Base-by-base conservation (phyloP, 2,329 filamentous ascomycete species). In the Didymella pomorum region DNA sequence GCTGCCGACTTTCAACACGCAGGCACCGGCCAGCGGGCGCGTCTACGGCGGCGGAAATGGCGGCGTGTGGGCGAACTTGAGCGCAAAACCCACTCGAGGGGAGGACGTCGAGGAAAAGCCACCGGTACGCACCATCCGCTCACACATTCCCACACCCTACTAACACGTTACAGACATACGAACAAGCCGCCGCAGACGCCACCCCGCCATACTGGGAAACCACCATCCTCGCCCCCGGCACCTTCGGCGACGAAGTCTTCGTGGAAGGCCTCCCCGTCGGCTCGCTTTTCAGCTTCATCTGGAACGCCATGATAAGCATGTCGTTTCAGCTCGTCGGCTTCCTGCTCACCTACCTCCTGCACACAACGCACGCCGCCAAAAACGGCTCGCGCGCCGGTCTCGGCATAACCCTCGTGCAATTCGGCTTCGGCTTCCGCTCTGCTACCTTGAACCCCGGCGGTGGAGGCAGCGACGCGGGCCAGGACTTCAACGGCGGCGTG, bases 201-300 rank as follows among this genome's bases (percentile, higher is more conserved):
- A 95, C 95, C 46, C 95, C 95, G 1, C 95, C 95, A 0, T 99
- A 99, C 79, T 99, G 95, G 95, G 95, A 99, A 81, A 99, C 95
- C 6, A 98, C 95, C 0, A 97, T 99, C 65, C 86, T 99, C 50
- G 94, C 93, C 0, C 95, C 95, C 0, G 95, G 94, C 54, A 87
- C 95, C 65, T 91, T 90, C n/a, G 87, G 89, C 37, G 93, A 98
- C 73, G 95, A 99, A 77, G 94, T 99, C 46, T 99, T 95, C 72
- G 91, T 99, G 56, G 95, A 99, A 75, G 95, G 95, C 69, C 89
- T 99, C 73, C 93, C 96, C 3, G 95, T 96, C 52, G 92, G 92
- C 64, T 93, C 91, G 47, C 81, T 95, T 61, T 96, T 96, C 80
- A 90, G 87, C 61, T 96, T 96, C 71, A 81, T 94, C 67, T 96